Conservation (phyloP, 768 basidiomycete species). For the Tricholoma sp. region DNA sequence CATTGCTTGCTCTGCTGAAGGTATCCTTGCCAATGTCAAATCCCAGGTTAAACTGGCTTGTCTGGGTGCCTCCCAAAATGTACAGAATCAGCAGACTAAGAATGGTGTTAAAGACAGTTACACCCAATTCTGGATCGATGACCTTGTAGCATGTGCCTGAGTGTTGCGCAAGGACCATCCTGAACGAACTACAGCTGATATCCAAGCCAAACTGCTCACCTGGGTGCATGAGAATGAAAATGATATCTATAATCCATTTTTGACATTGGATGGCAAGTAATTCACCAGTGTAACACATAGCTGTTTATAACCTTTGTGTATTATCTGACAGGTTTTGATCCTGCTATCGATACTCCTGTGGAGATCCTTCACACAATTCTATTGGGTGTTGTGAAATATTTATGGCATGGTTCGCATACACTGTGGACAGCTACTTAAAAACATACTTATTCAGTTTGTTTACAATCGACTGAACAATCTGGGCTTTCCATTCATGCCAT, state of each 20-base stretch:
- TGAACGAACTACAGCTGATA: constrained; percentile 9
- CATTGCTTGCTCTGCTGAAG: constrained; percentile 13
- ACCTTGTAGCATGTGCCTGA: constrained; percentile 22
- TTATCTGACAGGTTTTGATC: constrained; percentile 23
- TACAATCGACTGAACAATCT: constrained; percentile 26
- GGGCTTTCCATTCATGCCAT: too few relatives aligned
- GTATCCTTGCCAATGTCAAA: constrained; percentile 14
- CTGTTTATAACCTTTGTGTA: neutral
- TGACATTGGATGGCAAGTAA: too few relatives aligned
- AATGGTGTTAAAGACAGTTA: too few relatives aligned
- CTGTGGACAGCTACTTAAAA: constrained; percentile 23
- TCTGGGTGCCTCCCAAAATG: constrained; percentile 22
- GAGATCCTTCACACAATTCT: too few relatives aligned
- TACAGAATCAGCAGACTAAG: too few relatives aligned
- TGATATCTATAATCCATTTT: too few relatives aligned
- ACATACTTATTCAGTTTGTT: constrained; percentile 20
- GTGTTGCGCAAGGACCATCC: constrained; percentile 16
- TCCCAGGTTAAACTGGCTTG: constrained; percentile 23
- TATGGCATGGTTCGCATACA: constrained; percentile 31
- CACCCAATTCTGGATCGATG: too few relatives aligned
- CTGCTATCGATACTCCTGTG: constrained; percentile 26
- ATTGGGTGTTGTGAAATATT: constrained; percentile 39
- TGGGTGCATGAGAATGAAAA: too few relatives aligned
- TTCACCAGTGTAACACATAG: neutral
- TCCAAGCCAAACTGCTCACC: constrained; percentile 19